phyloP scores from a whole-genome alignment of 1,284 basidiomycete species.

The Marasmius tenuissimus region DNA sequence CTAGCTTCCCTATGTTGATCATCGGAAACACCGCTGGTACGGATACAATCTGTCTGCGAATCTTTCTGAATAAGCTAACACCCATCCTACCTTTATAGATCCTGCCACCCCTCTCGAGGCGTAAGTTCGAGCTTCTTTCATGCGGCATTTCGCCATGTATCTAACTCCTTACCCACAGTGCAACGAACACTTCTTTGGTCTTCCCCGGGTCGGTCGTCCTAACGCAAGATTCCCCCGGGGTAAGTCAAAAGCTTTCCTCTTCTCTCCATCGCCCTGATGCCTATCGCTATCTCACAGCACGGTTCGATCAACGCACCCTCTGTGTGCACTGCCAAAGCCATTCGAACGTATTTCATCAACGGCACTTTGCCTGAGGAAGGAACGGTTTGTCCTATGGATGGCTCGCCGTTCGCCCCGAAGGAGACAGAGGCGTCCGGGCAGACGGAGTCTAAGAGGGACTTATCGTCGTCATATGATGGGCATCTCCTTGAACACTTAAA shows the following conservation, averaged over 20 bases:
- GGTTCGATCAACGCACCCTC: slow-evolving; percentile 6
- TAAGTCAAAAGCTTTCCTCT: not conserved
- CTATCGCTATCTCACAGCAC: slow-evolving; percentile 6
- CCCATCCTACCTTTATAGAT: not conserved
- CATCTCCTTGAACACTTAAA: no score
- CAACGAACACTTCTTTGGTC: not conserved
- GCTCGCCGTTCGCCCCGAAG: no score
- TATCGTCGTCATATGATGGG: no score
- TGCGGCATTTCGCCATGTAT: not conserved
- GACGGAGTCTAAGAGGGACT: no score
- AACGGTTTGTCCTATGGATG: not conserved
- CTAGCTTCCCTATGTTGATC: not conserved
- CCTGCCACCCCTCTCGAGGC: not conserved
- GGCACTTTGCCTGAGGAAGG: not conserved
- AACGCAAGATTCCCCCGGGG: not conserved
- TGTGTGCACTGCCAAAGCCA: not conserved
- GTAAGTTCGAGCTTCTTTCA: not conserved
- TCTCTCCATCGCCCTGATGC: not conserved
- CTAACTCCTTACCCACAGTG: not conserved
- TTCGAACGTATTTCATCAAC: not conserved
- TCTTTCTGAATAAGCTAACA: not conserved
- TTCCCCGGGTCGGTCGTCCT: not conserved
- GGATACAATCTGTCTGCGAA: not conserved
- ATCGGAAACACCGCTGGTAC: not conserved
- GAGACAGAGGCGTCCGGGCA: no score